A percentile compares a stretch with the other conserved stretches of the same genome.
Evolutionary conservation across 2,329 filamentous ascomycete species (phyloP).

Genomic region (Chrysoporthe deuterocubensis): DNA sequence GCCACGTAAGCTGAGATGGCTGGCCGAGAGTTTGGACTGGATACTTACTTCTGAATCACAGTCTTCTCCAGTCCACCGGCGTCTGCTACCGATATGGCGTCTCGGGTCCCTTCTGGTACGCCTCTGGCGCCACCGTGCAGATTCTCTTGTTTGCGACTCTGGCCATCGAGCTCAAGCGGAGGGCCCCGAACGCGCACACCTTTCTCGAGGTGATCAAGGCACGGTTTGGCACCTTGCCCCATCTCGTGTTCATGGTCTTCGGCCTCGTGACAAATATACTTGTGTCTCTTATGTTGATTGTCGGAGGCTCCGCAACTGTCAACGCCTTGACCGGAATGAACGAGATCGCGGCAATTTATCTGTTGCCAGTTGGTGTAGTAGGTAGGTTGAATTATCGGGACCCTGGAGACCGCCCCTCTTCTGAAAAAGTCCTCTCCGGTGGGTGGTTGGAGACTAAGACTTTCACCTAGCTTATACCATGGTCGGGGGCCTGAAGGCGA

Average conservation of each 20-base stretch:
- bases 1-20: conserved; percentile 66
- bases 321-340: conserved; percentile 72
- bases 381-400: not conserved
- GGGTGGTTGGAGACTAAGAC: not conserved
- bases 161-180: conserved; percentile 85
- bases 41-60: not conserved
- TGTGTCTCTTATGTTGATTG: conserved; percentile 86
- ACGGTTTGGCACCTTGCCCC: conserved; percentile 73
- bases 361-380: conserved; percentile 80
- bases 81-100: conserved; percentile 82
- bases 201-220: conserved; percentile 84
- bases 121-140: conserved; percentile 77
- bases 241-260: conserved; percentile 81
- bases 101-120: conserved; percentile 64
- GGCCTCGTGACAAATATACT: conserved; percentile 84
- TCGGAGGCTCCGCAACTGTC: conserved; percentile 77
- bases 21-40: not conserved
- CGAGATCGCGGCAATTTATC: conserved; percentile 81
- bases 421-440: not conserved
- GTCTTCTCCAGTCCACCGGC: conserved; percentile 73
- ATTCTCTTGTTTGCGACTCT: conserved; percentile 89
- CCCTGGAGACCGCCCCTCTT: not conserved
- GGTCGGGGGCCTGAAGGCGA: conserved; percentile 81
- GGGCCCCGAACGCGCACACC: conserved; percentile 84
- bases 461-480: conserved; percentile 66